Conservation (phyloP, 129 eudicot species). For the Saussurea involucrata region DNA sequence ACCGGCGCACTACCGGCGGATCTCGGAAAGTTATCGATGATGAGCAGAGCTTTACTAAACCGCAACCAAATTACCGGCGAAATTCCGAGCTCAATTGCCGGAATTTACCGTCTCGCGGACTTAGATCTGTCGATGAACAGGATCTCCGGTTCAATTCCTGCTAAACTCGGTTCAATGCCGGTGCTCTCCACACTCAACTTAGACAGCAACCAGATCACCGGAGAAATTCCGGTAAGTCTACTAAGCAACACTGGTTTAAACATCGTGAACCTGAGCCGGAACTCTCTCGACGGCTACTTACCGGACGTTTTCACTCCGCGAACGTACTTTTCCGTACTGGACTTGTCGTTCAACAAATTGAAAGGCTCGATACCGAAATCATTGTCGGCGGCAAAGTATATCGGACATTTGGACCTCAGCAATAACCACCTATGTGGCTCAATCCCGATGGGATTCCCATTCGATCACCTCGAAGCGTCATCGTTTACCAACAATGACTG, state of each 20-base stretch:
- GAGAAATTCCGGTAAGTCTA: conserved; percentile 50
- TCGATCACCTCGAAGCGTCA: conserved; percentile 75
- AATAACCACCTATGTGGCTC: conserved; percentile 74
- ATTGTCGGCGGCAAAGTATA: conserved; percentile 43
- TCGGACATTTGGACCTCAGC: conserved; percentile 85
- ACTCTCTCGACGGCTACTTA: conserved; percentile 52
- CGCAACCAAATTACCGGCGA: conserved; percentile 62
- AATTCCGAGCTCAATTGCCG: conserved; percentile 55
- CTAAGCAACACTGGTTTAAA: conserved; percentile 55
- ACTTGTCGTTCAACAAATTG: conserved; percentile 55
- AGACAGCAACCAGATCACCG: conserved; percentile 56
- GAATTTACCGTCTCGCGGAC: conserved; percentile 62
- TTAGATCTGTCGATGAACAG: conserved; percentile 64
- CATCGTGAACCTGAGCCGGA: conserved; percentile 70
- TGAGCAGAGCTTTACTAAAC: conserved; percentile 74
- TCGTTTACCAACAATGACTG: conserved; percentile 71
- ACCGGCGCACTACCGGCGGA: conserved; percentile 65
- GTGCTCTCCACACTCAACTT: conserved; percentile 70
- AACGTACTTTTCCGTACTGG: conserved; percentile 61
- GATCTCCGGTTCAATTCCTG: conserved; percentile 69
- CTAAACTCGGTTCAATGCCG: conserved; percentile 66
- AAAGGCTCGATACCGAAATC: conserved; percentile 70
- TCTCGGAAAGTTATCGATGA: conserved; percentile 59
- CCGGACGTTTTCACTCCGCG: conserved; percentile 70
- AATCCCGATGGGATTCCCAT: conserved; percentile 64